Conservation (phyloP, 805 yeast species). For the Suhomyces emberorum region DNA sequence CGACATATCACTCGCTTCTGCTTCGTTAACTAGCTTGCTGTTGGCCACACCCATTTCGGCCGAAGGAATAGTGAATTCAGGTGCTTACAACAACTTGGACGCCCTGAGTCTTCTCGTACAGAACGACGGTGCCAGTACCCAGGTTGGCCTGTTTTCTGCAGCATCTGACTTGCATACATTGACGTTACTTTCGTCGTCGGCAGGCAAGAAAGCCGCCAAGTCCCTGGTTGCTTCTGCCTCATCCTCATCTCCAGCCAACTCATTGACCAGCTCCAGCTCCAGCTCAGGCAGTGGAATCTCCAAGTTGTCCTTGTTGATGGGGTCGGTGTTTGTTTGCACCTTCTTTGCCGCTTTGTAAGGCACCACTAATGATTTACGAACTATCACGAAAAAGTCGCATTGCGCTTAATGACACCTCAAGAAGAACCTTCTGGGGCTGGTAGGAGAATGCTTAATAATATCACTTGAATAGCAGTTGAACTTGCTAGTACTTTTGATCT, state of each 20-base stretch:
- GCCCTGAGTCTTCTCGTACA: slow-evolving; percentile 4
- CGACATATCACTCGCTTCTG: slow-evolving; percentile 5
- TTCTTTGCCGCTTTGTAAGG: slow-evolving; percentile 8
- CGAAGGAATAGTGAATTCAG: neutral
- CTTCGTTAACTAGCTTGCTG: slow-evolving; percentile 9
- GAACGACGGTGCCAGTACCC: slow-evolving; percentile 8
- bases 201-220: neutral
- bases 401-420: neutral
- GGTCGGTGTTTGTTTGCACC: slow-evolving; percentile 8
- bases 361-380: neutral
- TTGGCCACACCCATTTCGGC: slow-evolving; percentile 4
- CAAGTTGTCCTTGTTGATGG: slow-evolving; percentile 6
- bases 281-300: slow-evolving; percentile 4
- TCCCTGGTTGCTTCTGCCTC: slow-evolving; percentile 1
- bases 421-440: too few relatives aligned
- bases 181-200: slow-evolving; percentile 4
- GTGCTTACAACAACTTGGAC: neutral
- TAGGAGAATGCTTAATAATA: too few relatives aligned
- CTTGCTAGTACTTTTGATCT: too few relatives aligned
- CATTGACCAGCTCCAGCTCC: slow-evolving; percentile 1
- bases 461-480: too few relatives aligned
- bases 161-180: slow-evolving; percentile 9
- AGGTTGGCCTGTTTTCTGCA: slow-evolving; percentile 4
- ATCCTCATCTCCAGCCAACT: slow-evolving; percentile 2
- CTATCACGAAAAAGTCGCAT: neutral